Base-by-base conservation (phyloP, 164 flowering plant genomes). In the Annona squamosa region DNA sequence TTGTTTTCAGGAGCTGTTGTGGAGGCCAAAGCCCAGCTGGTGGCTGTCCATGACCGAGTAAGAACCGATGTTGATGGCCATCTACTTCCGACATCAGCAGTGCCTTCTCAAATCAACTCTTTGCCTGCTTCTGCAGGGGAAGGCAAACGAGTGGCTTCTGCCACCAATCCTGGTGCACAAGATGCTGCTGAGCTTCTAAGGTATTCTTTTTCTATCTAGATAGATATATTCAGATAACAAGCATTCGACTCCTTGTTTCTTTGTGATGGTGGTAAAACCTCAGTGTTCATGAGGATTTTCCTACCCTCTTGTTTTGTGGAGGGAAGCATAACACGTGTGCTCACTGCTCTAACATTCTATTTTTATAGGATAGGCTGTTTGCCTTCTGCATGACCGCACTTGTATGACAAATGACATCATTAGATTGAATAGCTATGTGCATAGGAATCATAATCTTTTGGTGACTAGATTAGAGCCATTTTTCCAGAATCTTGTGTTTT, bases 111-210 rank as follows among this genome's bases (percentile, higher is more conserved):
- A 37, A 81, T 74, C 68, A 82, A 62, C 68, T 69, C 84, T 17
- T 19, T 69, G 2, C 78, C 72, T 69, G 71, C 78, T 19, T 13
- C 77, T 4, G 72, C 71, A 48, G 87, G 73, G 10, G 88, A 81
- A 74, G 88, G 76, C 43, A 94, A 86, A 81, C 93, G 91, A 19
- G 87, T 86, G 67, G 76, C 78, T 69, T 84, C 94, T 64, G 95
- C 87, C 45, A 76, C 90, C 72, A 89, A 85, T 81, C 98, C 98
- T 16, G 87, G 75, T 75, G 82, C 87, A 13, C 88, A 94, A 73
- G 96, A 94, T 84, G 97, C 98, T 69, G 91, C 97, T 63, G 97
- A 91, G 3, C 87, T 93, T 56, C 79, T 91, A 71, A 88, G 95
- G 98, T 93, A 78, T 45, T 61, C 44, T 41, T 64, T 18, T 44